phyloP scores from a whole-genome alignment of 1,284 basidiomycete genomes.

The Ceratobasidium sp. region DNA sequence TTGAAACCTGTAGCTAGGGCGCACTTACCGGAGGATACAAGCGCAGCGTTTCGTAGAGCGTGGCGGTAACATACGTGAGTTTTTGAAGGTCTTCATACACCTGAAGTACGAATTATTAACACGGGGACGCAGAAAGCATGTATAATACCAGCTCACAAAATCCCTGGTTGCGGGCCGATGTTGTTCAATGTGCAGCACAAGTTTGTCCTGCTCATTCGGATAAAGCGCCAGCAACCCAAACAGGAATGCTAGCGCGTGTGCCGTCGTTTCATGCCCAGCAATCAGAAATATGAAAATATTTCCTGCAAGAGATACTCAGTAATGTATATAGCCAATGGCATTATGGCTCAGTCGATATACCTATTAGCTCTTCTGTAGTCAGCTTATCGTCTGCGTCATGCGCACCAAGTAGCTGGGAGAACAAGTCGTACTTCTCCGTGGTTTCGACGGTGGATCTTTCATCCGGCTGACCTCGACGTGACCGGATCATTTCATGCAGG shows the following conservation, averaged over 20 bases:
- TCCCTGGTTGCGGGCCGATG: constrained; percentile 49
- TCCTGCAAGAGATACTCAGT: constrained; percentile 55
- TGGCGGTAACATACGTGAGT: constrained; percentile 3
- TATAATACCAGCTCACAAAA: constrained; percentile 22
- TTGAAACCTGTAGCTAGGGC: not conserved
- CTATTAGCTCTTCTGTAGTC: constrained; percentile 9
- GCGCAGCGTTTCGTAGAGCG: constrained; percentile 34
- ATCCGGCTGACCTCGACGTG: not conserved
- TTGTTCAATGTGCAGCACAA: constrained; percentile 53
- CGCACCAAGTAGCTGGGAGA: constrained; percentile 2
- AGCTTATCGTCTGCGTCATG: constrained; percentile 16
- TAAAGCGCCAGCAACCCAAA: constrained; percentile 55
- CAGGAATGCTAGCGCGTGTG: constrained; percentile 55
- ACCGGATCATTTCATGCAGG: constrained; percentile 12
- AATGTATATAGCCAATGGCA: not conserved
- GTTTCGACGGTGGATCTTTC: not conserved
- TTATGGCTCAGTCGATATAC: not conserved
- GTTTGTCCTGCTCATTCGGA: constrained; percentile 55
- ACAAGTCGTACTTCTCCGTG: not conserved
- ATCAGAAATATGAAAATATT: constrained; percentile 64
- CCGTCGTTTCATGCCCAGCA: constrained; percentile 56
- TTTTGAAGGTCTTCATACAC: constrained; percentile 34
- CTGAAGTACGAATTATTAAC: not conserved
- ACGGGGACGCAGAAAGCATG: not conserved
- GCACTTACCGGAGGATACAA: constrained; percentile 49